Percentiles rank a stretch among this genome's conserved stretches.
Evolutionary conservation across 2,329 filamentous ascomycete genomes (phyloP).

Genomic region (Verticillium albo-atrum): DNA sequence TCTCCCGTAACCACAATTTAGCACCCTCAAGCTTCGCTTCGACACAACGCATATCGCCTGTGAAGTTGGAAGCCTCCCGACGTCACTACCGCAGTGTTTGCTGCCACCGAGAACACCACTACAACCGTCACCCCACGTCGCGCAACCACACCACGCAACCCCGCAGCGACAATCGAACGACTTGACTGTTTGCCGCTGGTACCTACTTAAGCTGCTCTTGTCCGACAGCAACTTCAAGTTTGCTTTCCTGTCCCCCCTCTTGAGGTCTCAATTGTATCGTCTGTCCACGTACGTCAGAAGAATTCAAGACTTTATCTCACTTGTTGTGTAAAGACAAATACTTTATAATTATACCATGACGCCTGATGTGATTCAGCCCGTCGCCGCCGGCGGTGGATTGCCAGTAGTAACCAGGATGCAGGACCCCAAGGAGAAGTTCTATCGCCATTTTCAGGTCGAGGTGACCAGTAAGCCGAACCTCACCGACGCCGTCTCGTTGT

Average conservation of each 20-base stretch:
- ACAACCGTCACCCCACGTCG: not conserved
- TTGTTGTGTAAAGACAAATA: not conserved
- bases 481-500: not conserved
- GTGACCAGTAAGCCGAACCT: constrained; percentile 54
- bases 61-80: not conserved
- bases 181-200: not conserved
- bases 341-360: constrained; percentile 4
- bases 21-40: not conserved
- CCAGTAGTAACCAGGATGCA: constrained; percentile 26
- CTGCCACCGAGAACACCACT: not conserved
- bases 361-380: constrained; percentile 13
- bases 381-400: constrained; percentile 6
- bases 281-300: not conserved
- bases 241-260: not conserved
- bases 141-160: not conserved
- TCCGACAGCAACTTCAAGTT: not conserved
- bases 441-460: constrained; percentile 75
- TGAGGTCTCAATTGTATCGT: not conserved
- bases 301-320: not conserved
- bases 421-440: constrained; percentile 73
- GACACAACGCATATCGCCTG: not conserved
- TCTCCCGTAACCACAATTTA: not conserved
- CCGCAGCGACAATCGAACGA: not conserved
- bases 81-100: not conserved
- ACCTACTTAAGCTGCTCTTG: not conserved